Conservation (phyloP, 2,329 filamentous ascomycete genomes). For the Hypocrella siamensis region DNA sequence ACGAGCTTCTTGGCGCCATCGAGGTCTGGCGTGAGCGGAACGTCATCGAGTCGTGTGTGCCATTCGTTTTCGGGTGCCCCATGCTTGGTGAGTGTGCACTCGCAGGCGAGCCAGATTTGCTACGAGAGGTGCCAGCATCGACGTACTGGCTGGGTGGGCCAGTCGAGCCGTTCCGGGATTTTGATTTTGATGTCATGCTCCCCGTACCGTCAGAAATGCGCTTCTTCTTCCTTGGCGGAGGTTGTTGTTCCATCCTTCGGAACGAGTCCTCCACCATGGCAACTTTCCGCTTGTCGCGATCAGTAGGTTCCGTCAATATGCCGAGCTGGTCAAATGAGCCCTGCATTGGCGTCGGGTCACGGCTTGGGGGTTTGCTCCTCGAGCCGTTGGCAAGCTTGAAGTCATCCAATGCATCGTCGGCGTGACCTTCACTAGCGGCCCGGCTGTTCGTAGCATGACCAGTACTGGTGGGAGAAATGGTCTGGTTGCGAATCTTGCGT, state of each 20-base stretch:
- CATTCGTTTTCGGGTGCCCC: constrained; percentile 10
- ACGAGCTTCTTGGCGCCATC: constrained; percentile 22
- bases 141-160: constrained; percentile 26
- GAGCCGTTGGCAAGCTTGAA: constrained; percentile 27
- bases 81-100: constrained; percentile 24
- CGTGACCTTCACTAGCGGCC: constrained; percentile 45
- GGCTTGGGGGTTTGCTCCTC: constrained; percentile 49
- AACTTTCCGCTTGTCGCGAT: constrained; percentile 52
- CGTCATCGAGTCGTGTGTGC: constrained; percentile 13
- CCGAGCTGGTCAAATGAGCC: constrained; percentile 44
- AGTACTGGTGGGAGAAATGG: constrained; percentile 46
- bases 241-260: constrained; percentile 44
- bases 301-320: constrained; percentile 47
- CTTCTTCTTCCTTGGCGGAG: constrained; percentile 45
- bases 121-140: constrained; percentile 36
- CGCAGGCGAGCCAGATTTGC: constrained; percentile 36
- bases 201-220: constrained; percentile 38
- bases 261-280: constrained; percentile 50
- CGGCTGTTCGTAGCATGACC: constrained; percentile 47
- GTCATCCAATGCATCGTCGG: constrained; percentile 40
- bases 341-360: constrained; percentile 47
- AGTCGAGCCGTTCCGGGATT: constrained; percentile 20
- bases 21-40: constrained; percentile 22
- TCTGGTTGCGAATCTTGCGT: constrained; percentile 37
- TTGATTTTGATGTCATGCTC: constrained; percentile 20